Percentiles rank a stretch among this genome's conserved stretches.
Evolutionary conservation across 305 asterid species (phyloP).

Genomic region (Ajuga reptans): DNA sequence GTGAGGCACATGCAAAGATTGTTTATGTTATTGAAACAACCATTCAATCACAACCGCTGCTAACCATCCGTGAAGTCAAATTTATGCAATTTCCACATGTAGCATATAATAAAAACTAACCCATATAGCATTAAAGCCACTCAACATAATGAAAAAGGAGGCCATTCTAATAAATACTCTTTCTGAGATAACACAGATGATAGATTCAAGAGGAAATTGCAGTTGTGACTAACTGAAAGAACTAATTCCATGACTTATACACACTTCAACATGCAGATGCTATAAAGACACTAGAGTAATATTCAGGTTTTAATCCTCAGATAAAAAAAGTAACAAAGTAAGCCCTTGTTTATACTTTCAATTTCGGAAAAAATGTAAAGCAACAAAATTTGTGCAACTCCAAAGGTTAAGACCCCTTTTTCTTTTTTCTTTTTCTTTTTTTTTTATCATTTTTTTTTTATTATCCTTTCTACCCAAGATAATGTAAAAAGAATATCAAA

Average conservation of each 20-base stretch:
- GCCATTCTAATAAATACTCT: constrained; percentile 1
- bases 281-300: neutral
- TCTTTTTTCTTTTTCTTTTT: neutral
- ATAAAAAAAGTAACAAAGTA: neutral
- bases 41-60: constrained; percentile 14
- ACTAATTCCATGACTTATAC: constrained; percentile 1
- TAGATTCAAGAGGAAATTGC: constrained; percentile 15
- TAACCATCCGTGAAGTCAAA: constrained; percentile 19
- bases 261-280: neutral
- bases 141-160: neutral
- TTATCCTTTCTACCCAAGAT: neutral
- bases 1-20: constrained; percentile 19
- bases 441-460: too few species aligned
- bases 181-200: constrained; percentile 11
- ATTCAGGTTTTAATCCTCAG: neutral
- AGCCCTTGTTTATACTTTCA: neutral
- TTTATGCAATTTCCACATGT: constrained; percentile 23
- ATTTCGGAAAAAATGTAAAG: neutral
- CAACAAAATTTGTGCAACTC: neutral
- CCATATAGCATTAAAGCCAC: neutral
- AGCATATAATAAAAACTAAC: constrained; percentile 14
- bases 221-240: constrained; percentile 16
- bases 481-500: neutral
- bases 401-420: neutral
- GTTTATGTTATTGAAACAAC: constrained; percentile 16